These are phyloP conservation scores for Trichoderma sp. DNA, from an alignment of 2,329 filamentous ascomycete species.

Conservation along the genomic window DNA sequence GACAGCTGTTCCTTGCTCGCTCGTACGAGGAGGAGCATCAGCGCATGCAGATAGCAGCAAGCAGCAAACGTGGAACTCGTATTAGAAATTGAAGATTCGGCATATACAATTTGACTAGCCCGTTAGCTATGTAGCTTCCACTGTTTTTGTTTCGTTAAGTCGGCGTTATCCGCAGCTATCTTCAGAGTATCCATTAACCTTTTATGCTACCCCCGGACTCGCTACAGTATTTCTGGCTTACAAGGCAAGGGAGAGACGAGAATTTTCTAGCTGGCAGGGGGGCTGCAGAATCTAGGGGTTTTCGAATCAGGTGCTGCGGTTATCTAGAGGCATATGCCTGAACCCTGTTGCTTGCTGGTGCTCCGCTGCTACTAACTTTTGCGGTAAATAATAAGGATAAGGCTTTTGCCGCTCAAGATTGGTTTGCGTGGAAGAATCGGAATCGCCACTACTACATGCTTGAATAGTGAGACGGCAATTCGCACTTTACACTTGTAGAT, in stretches of 20 bases:
- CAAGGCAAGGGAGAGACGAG: background rate
- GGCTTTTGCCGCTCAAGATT: background rate
- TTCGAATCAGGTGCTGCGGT: background rate
- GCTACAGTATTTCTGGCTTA: background rate
- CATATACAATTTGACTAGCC: background rate
- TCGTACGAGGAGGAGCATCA: background rate
- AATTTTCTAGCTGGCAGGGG: background rate
- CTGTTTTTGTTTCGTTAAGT: background rate
- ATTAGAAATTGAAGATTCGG: background rate
- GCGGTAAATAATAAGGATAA: background rate
- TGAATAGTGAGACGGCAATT: background rate
- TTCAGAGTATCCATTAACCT: background rate
- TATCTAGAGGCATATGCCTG: background rate
- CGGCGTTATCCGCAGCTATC: background rate
- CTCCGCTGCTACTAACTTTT: background rate
- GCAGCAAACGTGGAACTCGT: background rate
- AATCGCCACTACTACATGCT: background rate
- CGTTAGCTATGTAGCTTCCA: background rate
- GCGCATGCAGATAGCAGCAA: background rate
- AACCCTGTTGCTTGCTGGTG: background rate
- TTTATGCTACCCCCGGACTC: background rate
- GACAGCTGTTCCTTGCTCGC: background rate
- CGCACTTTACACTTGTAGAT: background rate
- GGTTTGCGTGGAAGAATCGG: background rate
- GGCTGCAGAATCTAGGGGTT: background rate